These are phyloP conservation scores for Nicotiana knightiana DNA, from an alignment of 257 asterid species.

Conservation along the genomic window DNA sequence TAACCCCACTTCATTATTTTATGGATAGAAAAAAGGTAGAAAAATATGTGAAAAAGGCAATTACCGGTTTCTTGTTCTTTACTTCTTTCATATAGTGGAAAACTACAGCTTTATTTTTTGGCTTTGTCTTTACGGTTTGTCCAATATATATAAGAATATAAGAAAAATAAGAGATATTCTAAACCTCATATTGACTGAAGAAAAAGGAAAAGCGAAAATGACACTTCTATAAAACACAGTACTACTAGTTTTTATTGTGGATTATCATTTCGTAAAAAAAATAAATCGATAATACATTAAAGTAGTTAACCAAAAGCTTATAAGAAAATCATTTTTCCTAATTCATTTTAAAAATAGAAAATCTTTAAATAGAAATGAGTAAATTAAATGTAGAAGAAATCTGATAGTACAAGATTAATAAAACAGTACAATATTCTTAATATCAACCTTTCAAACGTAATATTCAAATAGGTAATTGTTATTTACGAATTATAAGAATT, in stretches of 20 bases:
- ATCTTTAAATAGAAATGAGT: no score
- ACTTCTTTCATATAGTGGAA: slow-evolving; percentile 20
- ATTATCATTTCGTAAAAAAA: no score
- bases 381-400: no score
- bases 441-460: no score
- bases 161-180: background rate
- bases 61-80: slow-evolving; percentile 42
- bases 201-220: background rate
- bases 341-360: no score
- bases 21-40: background rate
- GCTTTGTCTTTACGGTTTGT: background rate
- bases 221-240: background rate
- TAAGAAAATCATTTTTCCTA: no score
- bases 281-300: no score
- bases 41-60: slow-evolving; percentile 19
- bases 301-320: background rate
- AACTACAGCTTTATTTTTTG: background rate
- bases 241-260: background rate
- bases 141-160: background rate
- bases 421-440: no score
- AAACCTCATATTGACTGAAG: background rate
- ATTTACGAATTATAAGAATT: no score
- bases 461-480: no score
- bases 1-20: no score
- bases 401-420: no score